A percentile compares a stretch with the other conserved stretches of the same genome.
phyloP scores from a whole-genome alignment of 768 basidiomycete genomes.

The Pleurotus pulmonarius region DNA sequence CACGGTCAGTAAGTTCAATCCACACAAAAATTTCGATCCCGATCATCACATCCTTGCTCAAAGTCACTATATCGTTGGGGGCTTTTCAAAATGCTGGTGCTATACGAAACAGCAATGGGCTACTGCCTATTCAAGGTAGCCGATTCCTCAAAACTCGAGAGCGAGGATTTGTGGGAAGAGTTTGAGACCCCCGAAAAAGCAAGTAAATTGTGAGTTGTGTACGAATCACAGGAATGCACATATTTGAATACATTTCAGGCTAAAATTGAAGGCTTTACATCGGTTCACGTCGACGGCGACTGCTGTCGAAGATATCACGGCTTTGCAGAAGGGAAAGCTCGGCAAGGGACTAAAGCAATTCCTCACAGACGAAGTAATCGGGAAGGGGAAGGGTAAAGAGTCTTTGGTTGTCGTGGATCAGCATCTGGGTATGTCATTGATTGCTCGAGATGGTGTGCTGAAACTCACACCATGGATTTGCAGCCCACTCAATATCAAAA shows the following conservation, averaged over 20 bases:
- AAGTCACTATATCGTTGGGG: conserved; percentile 7
- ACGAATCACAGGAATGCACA: too few relatives aligned
- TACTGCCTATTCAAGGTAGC: conserved; percentile 98
- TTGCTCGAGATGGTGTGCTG: not conserved
- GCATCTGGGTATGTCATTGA: conserved; percentile 66
- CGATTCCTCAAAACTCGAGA: conserved; percentile 82
- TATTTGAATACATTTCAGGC: conserved; percentile 36
- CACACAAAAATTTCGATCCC: conserved; percentile 21
- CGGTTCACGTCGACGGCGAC: conserved; percentile 95
- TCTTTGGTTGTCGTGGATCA: conserved; percentile 82
- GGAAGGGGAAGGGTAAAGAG: conserved; percentile 91
- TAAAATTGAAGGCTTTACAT: conserved; percentile 94
- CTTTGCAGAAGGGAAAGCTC: conserved; percentile 88
- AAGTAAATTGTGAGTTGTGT: conserved; percentile 74
- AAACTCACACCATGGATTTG: conserved; percentile 1
- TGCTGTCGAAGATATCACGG: conserved; percentile 95
- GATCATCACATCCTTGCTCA: conserved; percentile 8
- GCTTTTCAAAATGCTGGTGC: conserved; percentile 73
- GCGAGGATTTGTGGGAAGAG: conserved; percentile 84
- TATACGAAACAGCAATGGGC: conserved; percentile 94
- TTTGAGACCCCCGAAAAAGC: conserved; percentile 92
- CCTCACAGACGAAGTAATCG: conserved; percentile 78
- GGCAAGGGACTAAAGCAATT: conserved; percentile 94
- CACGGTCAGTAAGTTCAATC: conserved; percentile 21
- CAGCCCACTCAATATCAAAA: conserved; percentile 61